Conservation (phyloP, 1,284 basidiomycete genomes). For the Cryptococcus maquisensis region DNA sequence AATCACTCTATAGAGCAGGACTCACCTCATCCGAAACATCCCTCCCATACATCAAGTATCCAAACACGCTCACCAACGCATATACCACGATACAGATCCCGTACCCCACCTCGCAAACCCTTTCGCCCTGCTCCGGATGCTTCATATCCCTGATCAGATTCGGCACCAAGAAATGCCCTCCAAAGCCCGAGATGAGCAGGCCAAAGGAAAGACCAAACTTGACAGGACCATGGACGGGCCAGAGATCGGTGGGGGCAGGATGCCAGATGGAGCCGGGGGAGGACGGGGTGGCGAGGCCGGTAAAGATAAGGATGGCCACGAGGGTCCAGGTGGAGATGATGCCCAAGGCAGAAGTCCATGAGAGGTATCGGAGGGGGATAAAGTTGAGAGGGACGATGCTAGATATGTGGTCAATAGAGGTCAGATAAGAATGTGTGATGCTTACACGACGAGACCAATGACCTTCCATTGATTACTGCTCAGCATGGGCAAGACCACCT, state of each 20-base stretch:
- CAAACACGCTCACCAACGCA: conserved; percentile 69
- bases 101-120: conserved; percentile 50
- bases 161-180: conserved; percentile 46
- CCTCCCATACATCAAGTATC: conserved; percentile 91
- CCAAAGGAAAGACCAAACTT: conserved; percentile 76
- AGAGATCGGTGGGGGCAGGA: conserved; percentile 66
- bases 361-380: conserved; percentile 78
- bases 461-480: conserved; percentile 71
- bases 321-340: conserved; percentile 72
- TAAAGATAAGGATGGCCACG: conserved; percentile 72
- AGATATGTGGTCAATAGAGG: too few species aligned
- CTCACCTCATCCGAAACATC: conserved; percentile 75
- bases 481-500: conserved; percentile 64
- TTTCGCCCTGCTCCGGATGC: conserved; percentile 68
- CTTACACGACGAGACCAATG: conserved; percentile 65
- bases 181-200: conserved; percentile 77
- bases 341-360: conserved; percentile 76
- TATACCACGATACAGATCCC: conserved; percentile 73
- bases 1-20: conserved; percentile 7
- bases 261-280: conserved; percentile 76
- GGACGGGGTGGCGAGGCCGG: conserved; percentile 57
- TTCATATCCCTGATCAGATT: conserved; percentile 78
- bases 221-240: conserved; percentile 55
- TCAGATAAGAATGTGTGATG: conserved; percentile 5
- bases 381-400: conserved; percentile 78